Base-by-base conservation (phyloP, 2,329 filamentous ascomycete species). In the Epichloe coenophiala region DNA sequence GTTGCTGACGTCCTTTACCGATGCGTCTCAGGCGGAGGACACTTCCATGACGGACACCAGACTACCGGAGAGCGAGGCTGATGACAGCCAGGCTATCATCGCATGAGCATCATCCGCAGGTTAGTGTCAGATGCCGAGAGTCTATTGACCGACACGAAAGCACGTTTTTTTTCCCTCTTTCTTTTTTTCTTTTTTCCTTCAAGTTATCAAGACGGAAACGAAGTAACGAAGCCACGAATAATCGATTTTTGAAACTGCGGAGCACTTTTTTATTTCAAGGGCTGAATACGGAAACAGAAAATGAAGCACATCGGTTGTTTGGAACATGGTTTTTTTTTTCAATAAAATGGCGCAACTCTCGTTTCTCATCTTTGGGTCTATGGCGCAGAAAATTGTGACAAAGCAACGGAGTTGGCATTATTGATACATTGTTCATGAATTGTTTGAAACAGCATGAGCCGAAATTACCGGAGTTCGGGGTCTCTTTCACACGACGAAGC, bases 1-100 rank as follows among this genome's bases (percentile, higher is more conserved):
- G 17, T 52, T 50, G 2, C 43, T 57, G 33, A 53, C 55, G n/a
- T 57, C 54, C 4, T 50, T 51, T 1, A 53, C 53, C 15, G 50
- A 57, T 23, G 47, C 53, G 5, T 59, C 54, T 9, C 57, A 53
- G 17, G 21, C 51, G 17, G 58, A 56, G 38, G 61, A 65, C 27
- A 47, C 60, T 5, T 49, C 55, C 12, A 52, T 56, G 47, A 38
- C 51, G 50, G 61, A 63, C 21, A 46, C 53, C 15, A 63, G 59
- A 45, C 53, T 56, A 48, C 48, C 53, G 46, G 55, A 58, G 19
- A 58, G 61, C 45, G 63, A 59, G 37, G 59, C 59, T 21, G 53
- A 54, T 19, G 33, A 11, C 15, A 48, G 45, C 36, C 36, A 48
- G 17, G 36, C 19, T 9, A 33, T 19, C n/a, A 19, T 9, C 5